Evolutionary conservation across 495 filamentous ascomycete genomes (phyloP).

Genomic region (Penicillium pancosmium): DNA sequence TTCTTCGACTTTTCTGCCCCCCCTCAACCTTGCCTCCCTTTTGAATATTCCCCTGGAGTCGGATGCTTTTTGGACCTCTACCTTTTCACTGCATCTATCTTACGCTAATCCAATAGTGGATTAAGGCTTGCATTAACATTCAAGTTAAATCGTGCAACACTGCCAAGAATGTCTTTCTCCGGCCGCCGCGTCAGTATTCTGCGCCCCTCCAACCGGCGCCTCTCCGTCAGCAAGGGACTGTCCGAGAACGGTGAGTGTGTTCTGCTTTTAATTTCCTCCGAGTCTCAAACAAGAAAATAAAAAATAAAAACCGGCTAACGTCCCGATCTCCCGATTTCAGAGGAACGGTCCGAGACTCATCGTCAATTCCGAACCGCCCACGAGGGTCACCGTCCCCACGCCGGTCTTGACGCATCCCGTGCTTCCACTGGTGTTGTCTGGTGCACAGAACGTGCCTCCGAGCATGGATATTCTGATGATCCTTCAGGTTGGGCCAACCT

Average conservation of each 20-base stretch:
- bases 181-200: constrained; percentile 51
- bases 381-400: constrained; percentile 86
- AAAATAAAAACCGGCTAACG: constrained; percentile 12
- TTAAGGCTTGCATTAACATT: constrained; percentile 1
- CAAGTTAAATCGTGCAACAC: background rate
- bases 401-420: constrained; percentile 82
- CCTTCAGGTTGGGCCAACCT: constrained; percentile 89
- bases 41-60: background rate
- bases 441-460: constrained; percentile 80
- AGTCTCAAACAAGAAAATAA: too few relatives aligned
- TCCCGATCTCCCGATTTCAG: constrained; percentile 32
- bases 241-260: constrained; percentile 45
- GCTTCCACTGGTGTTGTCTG: constrained; percentile 84
- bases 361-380: constrained; percentile 83
- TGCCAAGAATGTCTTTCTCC: constrained; percentile 53
- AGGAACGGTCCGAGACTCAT: constrained; percentile 79
- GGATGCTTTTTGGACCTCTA: background rate
- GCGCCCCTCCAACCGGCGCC: constrained; percentile 43
- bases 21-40: background rate
- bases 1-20: background rate
- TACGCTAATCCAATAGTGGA: constrained; percentile 1
- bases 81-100: background rate
- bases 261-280: too few relatives aligned
- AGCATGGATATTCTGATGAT: constrained; percentile 80
- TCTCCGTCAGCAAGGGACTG: constrained; percentile 43